A percentile compares a stretch with the other conserved stretches of the same genome.
Evolutionary conservation across 2,329 filamentous ascomycete genomes (phyloP).

Genomic region (Colletotrichum sp.): DNA sequence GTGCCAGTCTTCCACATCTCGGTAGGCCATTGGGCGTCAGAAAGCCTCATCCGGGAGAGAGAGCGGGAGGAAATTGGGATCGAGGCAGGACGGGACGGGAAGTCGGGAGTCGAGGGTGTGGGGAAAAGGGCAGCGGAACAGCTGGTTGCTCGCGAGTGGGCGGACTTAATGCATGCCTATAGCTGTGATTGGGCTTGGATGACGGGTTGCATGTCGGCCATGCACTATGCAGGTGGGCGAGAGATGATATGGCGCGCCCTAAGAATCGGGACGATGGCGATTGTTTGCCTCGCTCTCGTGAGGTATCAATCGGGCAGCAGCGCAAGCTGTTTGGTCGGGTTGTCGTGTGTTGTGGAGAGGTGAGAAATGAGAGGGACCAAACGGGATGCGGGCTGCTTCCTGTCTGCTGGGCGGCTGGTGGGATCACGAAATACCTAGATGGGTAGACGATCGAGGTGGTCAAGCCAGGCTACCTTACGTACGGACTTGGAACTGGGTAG

Average conservation of each 20-base stretch:
- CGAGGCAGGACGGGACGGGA: background rate
- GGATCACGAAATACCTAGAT: background rate
- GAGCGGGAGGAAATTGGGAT: background rate
- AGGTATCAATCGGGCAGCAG: slow-evolving; percentile 24
- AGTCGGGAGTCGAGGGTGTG: background rate
- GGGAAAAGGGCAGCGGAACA: slow-evolving; percentile 10
- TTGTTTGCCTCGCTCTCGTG: slow-evolving; percentile 11
- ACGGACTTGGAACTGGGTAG: background rate
- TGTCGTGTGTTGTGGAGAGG: background rate
- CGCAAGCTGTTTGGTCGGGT: slow-evolving; percentile 8
- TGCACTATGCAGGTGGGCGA: slow-evolving; percentile 16
- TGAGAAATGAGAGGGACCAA: background rate
- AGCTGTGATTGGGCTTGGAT: slow-evolving; percentile 21
- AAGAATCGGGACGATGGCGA: background rate
- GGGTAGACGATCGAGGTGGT: background rate
- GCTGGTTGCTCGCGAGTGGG: slow-evolving; percentile 21
- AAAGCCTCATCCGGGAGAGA: slow-evolving; percentile 18
- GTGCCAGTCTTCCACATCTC: slow-evolving; percentile 21
- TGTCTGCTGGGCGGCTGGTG: background rate
- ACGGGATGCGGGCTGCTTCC: background rate
- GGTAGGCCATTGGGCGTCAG: slow-evolving; percentile 22
- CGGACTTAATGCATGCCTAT: slow-evolving; percentile 11
- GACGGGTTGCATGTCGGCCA: slow-evolving; percentile 15
- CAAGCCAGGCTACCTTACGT: background rate
- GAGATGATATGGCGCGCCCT: slow-evolving; percentile 19